Percentiles rank a stretch among this genome's conserved stretches.
Evolutionary conservation across 108 stramenopile genomes (phyloP).

Genomic region (Cylindrotheca fusiformis): DNA sequence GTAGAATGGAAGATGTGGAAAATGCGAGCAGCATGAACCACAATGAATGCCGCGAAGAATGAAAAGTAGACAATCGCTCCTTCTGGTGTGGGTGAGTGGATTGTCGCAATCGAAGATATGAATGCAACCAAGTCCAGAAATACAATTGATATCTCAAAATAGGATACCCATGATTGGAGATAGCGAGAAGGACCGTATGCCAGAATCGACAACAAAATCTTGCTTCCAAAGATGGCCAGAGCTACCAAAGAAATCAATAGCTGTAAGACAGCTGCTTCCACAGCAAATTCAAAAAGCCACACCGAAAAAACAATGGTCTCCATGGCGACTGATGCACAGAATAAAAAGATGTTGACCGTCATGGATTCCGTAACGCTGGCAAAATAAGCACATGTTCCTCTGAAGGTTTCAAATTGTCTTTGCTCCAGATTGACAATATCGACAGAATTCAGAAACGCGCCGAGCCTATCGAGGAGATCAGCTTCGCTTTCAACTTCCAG

Average conservation of each 20-base stretch:
- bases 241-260: slow-evolving; percentile 5
- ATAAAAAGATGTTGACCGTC: slow-evolving; percentile 25
- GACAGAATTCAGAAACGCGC: slow-evolving; percentile 2
- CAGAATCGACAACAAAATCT: slow-evolving; percentile 8
- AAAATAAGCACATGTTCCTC: background rate
- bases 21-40: slow-evolving; percentile 20
- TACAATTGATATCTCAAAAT: slow-evolving; percentile 13
- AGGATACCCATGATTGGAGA: slow-evolving; percentile 6
- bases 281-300: slow-evolving; percentile 3
- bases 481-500: background rate
- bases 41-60: slow-evolving; percentile 11
- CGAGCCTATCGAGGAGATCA: background rate
- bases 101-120: background rate
- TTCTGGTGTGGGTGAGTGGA: background rate
- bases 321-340: slow-evolving; percentile 9
- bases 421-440: slow-evolving; percentile 2
- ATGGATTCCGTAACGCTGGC: slow-evolving; percentile 19
- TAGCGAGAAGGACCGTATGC: slow-evolving; percentile 13
- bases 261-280: slow-evolving; percentile 5
- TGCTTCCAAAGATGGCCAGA: slow-evolving; percentile 13
- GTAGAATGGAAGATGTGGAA: slow-evolving; percentile 23
- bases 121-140: slow-evolving; percentile 14
- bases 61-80: slow-evolving; percentile 8
- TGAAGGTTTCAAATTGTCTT: background rate
- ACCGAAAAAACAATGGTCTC: slow-evolving; percentile 12